Evolutionary conservation across 1,139 yeast genomes (phyloP).

Genomic region (Geotrichum restrictum): DNA sequence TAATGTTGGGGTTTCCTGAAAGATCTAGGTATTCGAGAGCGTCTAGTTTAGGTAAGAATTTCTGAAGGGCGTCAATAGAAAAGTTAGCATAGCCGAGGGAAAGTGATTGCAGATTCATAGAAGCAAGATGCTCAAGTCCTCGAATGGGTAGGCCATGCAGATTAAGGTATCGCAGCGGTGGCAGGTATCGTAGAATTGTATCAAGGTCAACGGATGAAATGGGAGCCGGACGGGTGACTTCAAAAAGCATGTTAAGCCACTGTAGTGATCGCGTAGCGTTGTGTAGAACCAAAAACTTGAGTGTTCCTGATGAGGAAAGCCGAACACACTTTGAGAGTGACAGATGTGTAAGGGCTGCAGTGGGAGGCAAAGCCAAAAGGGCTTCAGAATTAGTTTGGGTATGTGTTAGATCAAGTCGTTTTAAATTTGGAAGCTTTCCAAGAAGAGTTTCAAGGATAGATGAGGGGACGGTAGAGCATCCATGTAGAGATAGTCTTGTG

Average conservation of each 20-base stretch:
- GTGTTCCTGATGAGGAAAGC: constrained; percentile 67
- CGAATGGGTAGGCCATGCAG: constrained; percentile 73
- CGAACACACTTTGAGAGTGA: constrained; percentile 76
- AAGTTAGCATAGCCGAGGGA: constrained; percentile 58
- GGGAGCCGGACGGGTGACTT: constrained; percentile 62
- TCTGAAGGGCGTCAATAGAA: constrained; percentile 48
- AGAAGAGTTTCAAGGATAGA: constrained; percentile 55
- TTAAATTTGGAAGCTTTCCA: constrained; percentile 54
- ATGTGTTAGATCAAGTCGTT: constrained; percentile 75
- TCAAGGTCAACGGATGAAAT: constrained; percentile 45
- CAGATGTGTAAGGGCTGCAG: constrained; percentile 66
- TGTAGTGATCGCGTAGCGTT: constrained; percentile 58
- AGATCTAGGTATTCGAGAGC: constrained; percentile 46
- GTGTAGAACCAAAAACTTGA: constrained; percentile 67
- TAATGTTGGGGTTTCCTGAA: constrained; percentile 48
- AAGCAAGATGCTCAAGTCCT: constrained; percentile 54
- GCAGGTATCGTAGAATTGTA: constrained; percentile 44
- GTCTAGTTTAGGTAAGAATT: constrained; percentile 43
- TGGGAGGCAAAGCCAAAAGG: constrained; percentile 48
- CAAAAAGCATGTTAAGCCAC: constrained; percentile 78
- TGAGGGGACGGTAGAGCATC: constrained; percentile 72
- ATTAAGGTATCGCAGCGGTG: constrained; percentile 53
- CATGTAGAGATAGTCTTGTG: constrained; percentile 73
- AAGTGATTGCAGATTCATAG: constrained; percentile 54
- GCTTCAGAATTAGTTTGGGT: constrained; percentile 65